phyloP scores from a whole-genome alignment of 441 rosid genomes.

The Brassica balearica region DNA sequence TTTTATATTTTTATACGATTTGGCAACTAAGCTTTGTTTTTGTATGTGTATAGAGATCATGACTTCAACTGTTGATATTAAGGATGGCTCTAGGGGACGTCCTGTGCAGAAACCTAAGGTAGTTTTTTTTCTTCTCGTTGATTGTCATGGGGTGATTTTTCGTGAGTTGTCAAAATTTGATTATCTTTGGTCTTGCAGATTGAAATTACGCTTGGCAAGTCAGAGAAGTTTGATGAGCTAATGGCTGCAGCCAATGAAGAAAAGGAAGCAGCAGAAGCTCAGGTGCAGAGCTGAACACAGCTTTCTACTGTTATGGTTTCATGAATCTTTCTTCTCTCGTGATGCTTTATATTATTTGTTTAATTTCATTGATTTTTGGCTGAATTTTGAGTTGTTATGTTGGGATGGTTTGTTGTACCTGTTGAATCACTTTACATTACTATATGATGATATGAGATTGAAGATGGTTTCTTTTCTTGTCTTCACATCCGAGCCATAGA shows the following conservation, averaged over 20 bases:
- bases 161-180: not conserved
- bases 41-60: conserved; percentile 57
- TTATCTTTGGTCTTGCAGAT: conserved; percentile 44
- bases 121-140: too few species aligned
- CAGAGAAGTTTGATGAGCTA: conserved; percentile 72
- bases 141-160: too few species aligned
- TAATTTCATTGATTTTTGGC: conserved; percentile 41
- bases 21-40: conserved; percentile 12
- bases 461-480: conserved; percentile 2
- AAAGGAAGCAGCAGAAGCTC: conserved; percentile 62
- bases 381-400: conserved; percentile 11
- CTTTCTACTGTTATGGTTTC: conserved; percentile 1
- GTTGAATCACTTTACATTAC: not conserved
- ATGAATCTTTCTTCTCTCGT: not conserved
- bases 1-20: not conserved
- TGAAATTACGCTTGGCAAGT: conserved; percentile 69
- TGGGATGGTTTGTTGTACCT: conserved; percentile 31
- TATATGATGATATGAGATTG: not conserved
- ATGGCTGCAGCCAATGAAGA: conserved; percentile 78
- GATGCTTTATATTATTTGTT: conserved; percentile 32
- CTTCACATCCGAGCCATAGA: not conserved
- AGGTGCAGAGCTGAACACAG: conserved; percentile 53
- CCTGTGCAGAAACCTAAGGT: conserved; percentile 82
- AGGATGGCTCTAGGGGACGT: conserved; percentile 72
- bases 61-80: conserved; percentile 80